Evolutionary conservation across 2,329 filamentous ascomycete species (phyloP), one percentile per base, ranked within the genome.

Genomic region (Claviceps quebecensis): DNA sequence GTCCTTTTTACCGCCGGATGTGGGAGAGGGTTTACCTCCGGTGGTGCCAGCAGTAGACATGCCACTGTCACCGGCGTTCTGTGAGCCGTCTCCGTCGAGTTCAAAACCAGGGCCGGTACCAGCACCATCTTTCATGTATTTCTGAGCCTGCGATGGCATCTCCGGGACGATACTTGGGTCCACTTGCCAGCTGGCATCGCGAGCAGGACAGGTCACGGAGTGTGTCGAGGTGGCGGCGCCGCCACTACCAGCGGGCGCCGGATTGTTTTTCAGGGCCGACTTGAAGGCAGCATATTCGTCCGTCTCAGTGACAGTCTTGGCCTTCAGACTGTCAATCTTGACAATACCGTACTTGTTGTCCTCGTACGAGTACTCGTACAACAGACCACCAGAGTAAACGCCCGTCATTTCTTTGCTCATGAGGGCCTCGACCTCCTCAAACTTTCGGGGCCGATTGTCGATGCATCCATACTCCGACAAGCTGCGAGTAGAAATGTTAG

Each of bases 401-500:
- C 68, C 60, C 7, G 84, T 89, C 91, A 97, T 97, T 54, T 95
- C 67, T 19, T 68, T 69, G 69, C 73, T 79, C 83, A 96, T 97
- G 53, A 98, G 75, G 45, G 90, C 76, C 47, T 69, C 68, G 49
- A 96, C 71, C 72, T 96, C 91, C 54, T 81, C 74, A 63, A 95
- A 98, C 62, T 84, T 73, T 60, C 91, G 90, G 46, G 66, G 65
- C 54, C 73, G 79, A 74, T 87, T 89, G 64, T 78, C 84, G 69
- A 65, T 88, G 74, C 93, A 98, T 56, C 93, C 93, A 65, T 86
- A 97, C 69, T 97, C 93, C 48, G 90, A 96, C 50, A 98, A 77
- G 80, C 71, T 72, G 39, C 11, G 9, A 11, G 29, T 34, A 34
- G 9, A 11, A 34, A 11, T 11, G 9, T 34, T 34, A 34, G 29